Percentiles rank a stretch among this genome's conserved stretches.
phyloP scores from a whole-genome alignment of 441 rosid species.

The Pelargonium myrrhifolium region DNA sequence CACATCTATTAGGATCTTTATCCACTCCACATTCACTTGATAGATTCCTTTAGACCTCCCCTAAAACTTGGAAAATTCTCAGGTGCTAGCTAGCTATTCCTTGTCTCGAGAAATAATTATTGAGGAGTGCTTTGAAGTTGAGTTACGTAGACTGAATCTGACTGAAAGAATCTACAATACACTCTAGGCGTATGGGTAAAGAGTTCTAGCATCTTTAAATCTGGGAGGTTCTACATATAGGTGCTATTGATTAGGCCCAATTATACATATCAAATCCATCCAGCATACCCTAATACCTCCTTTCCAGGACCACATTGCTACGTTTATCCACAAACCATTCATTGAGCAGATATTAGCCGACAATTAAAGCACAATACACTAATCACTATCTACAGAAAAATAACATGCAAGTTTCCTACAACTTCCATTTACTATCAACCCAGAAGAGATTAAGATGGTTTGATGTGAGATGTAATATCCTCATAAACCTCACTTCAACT shows the following conservation, averaged over 20 bases:
- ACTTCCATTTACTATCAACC: background rate
- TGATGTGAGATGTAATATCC: background rate
- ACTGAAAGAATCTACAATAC: too few species aligned
- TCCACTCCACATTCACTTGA: background rate
- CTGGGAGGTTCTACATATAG: too few species aligned
- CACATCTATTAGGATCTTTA: background rate
- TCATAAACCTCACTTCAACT: background rate
- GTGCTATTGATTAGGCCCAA: too few species aligned
- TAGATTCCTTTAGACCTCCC: background rate
- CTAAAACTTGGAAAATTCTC: too few species aligned
- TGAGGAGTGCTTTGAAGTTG: too few species aligned
- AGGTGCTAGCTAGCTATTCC: too few species aligned
- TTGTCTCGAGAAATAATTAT: too few species aligned
- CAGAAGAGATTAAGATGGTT: background rate
- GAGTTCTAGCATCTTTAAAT: too few species aligned
- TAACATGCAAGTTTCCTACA: background rate
- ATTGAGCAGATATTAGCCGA: background rate
- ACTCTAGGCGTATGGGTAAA: too few species aligned
- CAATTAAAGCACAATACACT: background rate
- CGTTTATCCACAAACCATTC: background rate
- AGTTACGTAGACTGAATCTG: too few species aligned
- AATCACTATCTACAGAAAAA: background rate
- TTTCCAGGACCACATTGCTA: background rate
- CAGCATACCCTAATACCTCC: too few species aligned
- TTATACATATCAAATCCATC: too few species aligned